Conservation (phyloP, 495 filamentous ascomycete species). For the Bryoglossum gracile region DNA sequence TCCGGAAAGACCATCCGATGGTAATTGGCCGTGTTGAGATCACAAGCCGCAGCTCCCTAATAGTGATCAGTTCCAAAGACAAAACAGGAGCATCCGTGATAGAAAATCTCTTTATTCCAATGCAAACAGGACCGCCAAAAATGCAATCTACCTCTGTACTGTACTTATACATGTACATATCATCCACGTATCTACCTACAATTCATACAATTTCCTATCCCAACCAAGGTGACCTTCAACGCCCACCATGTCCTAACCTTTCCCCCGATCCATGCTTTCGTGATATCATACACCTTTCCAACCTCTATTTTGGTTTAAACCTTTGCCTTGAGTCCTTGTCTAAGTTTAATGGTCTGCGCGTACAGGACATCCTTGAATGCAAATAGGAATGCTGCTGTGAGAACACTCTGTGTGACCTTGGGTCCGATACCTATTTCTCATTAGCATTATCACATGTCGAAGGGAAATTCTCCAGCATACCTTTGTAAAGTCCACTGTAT, state of each 20-base stretch:
- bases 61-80: too few relatives aligned
- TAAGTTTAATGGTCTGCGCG: slow-evolving; percentile 43
- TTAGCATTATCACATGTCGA: slow-evolving; percentile 16
- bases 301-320: slow-evolving; percentile 10
- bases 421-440: slow-evolving; percentile 74
- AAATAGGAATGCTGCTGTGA: slow-evolving; percentile 94
- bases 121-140: too few relatives aligned
- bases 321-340: slow-evolving; percentile 35
- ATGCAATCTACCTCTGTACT: too few relatives aligned
- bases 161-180: background rate
- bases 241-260: background rate
- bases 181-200: background rate
- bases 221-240: background rate
- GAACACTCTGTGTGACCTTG: slow-evolving; percentile 92
- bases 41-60: too few relatives aligned
- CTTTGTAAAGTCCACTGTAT: slow-evolving; percentile 83
- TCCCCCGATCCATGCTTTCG: background rate
- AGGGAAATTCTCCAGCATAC: slow-evolving; percentile 28
- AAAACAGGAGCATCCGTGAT: too few relatives aligned
- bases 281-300: slow-evolving; percentile 4
- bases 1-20: too few relatives aligned
- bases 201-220: background rate
- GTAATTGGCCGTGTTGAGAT: too few relatives aligned
- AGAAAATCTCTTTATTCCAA: too few relatives aligned
- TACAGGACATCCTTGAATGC: slow-evolving; percentile 89